Evolutionary conservation across 176 grass and related monocot genomes (phyloP).

Genomic region (Poa pratensis): DNA sequence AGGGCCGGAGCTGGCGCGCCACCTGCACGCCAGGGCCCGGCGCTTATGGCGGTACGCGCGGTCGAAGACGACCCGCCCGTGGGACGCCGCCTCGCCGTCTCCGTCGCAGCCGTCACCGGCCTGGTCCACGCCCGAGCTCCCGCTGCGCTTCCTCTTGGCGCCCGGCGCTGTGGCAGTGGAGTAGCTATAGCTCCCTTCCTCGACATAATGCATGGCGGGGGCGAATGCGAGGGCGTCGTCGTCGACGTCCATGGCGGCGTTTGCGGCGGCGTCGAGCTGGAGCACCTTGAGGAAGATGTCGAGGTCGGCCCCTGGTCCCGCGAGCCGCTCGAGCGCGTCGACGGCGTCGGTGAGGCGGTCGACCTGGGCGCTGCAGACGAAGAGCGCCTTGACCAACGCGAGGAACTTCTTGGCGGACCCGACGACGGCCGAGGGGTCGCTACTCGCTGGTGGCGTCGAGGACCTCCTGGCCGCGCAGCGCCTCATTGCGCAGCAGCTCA

Average conservation of each 20-base stretch:
- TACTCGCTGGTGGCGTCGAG: conserved; percentile 26
- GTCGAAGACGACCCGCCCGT: background rate
- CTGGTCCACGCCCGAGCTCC: background rate
- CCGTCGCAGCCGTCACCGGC: background rate
- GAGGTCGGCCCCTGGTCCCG: conserved; percentile 22
- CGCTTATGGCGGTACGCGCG: background rate
- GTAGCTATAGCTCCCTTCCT: background rate
- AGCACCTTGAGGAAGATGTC: conserved; percentile 34
- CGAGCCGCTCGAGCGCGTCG: conserved; percentile 27
- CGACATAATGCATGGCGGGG: background rate
- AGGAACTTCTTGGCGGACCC: conserved; percentile 17
- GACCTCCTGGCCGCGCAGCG: conserved; percentile 12
- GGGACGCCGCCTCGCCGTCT: background rate
- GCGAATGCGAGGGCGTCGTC: background rate
- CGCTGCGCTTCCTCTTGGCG: conserved; percentile 31
- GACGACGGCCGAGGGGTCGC: conserved; percentile 10
- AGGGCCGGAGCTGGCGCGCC: background rate
- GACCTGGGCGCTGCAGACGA: conserved; percentile 37
- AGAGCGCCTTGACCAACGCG: background rate
- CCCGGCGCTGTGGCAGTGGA: background rate
- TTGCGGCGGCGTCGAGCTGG: background rate
- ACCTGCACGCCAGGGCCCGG: background rate
- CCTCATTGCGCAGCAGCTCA: conserved; percentile 13
- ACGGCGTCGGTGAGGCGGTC: conserved; percentile 36
- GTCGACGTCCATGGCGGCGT: conserved; percentile 26